Evolutionary conservation across 208 protist species (phyloP), one percentile per base, ranked within the genome.

Genomic region (Herpetomonas samuelpessoai): DNA sequence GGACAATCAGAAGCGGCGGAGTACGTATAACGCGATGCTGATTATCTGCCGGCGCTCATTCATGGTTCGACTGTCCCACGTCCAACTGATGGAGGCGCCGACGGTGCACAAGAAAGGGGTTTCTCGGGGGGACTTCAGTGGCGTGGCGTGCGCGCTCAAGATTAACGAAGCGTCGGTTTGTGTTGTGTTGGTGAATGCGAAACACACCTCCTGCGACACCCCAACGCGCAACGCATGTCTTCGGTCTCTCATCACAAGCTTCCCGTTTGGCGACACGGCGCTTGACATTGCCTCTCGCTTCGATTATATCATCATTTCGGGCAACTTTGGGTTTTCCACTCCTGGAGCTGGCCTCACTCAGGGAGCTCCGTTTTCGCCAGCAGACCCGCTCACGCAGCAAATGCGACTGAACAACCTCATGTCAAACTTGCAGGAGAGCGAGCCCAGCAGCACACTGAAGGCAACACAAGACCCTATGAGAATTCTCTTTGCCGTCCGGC

Each of bases 301-400:
- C 53, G 88, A 94, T 57, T 94, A 91, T 60, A 54, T 88, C 54
- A 53, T 94, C 21, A 74, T 84, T 3, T 77, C 76, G 2, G 81
- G 84, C 18, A 57, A 57, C 57, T 90, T 94, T 54, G 74, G 82
- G 48, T 93, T 74, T 19, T 19, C 31, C 16, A 41, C 35, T 14
- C 35, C 35, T 48, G 44, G 16, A 19, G 44, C 16, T 3, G 9
- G 44, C 10, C 16, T 4, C 3, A 24, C 67, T 57, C n/a, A n/a
- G n/a, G 76, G 71, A 21, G 66, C 58, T 49, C 71, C 74, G 45
- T 86, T 81, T 47, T 75, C 59, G n/a, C 57, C 45, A 12, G 62
- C 79, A 2, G 88, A 94, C 57, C 58, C 71, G 24, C 68, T 94
- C 14, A 53, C 76, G 10, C 44, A 70, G 2, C 75, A 91, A 39